Evolutionary conservation across 495 filamentous ascomycete genomes (phyloP).

Genomic region (Aspergillus carlsbadensis): DNA sequence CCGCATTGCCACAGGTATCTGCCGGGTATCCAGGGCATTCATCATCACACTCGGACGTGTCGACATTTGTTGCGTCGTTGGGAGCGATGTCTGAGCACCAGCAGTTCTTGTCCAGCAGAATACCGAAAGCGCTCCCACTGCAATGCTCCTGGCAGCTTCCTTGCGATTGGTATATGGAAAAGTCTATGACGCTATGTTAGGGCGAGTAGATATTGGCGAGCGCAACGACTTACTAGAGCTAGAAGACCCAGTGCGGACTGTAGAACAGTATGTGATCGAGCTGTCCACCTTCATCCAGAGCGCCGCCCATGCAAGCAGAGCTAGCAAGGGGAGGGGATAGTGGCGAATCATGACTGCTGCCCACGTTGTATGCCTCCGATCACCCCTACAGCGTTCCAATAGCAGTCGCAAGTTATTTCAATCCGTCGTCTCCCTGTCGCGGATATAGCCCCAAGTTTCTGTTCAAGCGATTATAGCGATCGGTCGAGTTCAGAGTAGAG

Average conservation of each 20-base stretch:
- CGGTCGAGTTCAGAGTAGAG: not conserved
- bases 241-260: slow-evolving; percentile 42
- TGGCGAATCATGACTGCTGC: slow-evolving; percentile 17
- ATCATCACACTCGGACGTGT: slow-evolving; percentile 48
- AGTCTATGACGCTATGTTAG: slow-evolving; percentile 37
- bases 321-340: slow-evolving; percentile 22
- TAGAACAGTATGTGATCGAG: slow-evolving; percentile 41
- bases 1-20: slow-evolving; percentile 62
- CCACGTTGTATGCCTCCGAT: not conserved
- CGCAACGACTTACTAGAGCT: slow-evolving; percentile 27
- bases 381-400: not conserved
- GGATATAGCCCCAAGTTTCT: not conserved
- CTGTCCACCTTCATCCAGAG: slow-evolving; percentile 2
- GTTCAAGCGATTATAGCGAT: not conserved
- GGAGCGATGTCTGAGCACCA: slow-evolving; percentile 78
- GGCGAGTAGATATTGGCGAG: not conserved
- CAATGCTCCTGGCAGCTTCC: slow-evolving; percentile 61
- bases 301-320: slow-evolving; percentile 20
- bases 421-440: not conserved
- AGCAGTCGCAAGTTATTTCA: not conserved
- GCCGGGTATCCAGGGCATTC: slow-evolving; percentile 65
- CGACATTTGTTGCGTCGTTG: slow-evolving; percentile 35
- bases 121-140: slow-evolving; percentile 61
- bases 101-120: slow-evolving; percentile 63
- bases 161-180: slow-evolving; percentile 61